Evolutionary conservation across 495 filamentous ascomycete genomes (phyloP).

Genomic region (Xylaria flabelliformis): DNA sequence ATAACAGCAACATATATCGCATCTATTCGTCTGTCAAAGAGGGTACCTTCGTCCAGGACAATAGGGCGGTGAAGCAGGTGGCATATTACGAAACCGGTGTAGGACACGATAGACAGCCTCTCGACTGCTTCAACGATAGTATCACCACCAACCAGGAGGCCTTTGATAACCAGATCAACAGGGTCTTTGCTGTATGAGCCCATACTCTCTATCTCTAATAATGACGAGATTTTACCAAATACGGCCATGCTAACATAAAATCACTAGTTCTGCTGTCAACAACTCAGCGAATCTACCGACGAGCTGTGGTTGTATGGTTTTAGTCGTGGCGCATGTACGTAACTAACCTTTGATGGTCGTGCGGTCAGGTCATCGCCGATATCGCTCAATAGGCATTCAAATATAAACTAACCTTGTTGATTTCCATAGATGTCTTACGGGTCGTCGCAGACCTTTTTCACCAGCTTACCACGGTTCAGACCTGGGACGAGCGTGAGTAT

Average conservation of each 20-base stretch:
- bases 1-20: conserved; percentile 28
- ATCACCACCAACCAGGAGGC: conserved; percentile 21
- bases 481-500: conserved; percentile 29
- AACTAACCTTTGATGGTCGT: neutral
- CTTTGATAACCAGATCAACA: conserved; percentile 21
- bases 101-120: conserved; percentile 22
- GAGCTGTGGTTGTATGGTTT: conserved; percentile 32
- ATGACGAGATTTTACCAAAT: neutral
- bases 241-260: conserved; percentile 1
- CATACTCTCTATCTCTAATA: neutral
- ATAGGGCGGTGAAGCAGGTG: conserved; percentile 27
- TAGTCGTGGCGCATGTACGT: conserved; percentile 29
- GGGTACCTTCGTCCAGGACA: conserved; percentile 25
- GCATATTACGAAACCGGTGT: conserved; percentile 26
- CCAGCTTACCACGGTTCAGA: conserved; percentile 20
- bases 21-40: conserved; percentile 25
- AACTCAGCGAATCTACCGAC: conserved; percentile 24
- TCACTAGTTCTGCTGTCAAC: conserved; percentile 26
- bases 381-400: neutral
- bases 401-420: neutral
- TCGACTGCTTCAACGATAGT: conserved; percentile 17
- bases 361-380: neutral
- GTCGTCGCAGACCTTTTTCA: conserved; percentile 29
- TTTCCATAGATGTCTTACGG: conserved; percentile 21
- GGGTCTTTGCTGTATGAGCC: conserved; percentile 24